These are phyloP conservation scores for Rosellinia necatrix DNA, from an alignment of 2,329 filamentous ascomycete genomes.

Conservation along the genomic window DNA sequence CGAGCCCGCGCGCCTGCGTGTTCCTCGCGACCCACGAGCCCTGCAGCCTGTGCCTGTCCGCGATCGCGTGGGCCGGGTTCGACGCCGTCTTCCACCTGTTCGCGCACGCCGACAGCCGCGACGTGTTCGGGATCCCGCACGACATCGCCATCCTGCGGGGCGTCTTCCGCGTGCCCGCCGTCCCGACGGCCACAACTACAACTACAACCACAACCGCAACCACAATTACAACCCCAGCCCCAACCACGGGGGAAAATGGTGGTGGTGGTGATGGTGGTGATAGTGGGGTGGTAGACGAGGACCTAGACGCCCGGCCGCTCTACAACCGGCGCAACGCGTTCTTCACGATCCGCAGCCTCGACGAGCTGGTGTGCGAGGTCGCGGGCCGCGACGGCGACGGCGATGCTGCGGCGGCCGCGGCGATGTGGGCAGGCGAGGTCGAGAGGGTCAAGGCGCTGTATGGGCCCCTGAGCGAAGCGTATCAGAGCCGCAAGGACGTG, in stretches of 20 bases:
- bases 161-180: conserved; percentile 55
- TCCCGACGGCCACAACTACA: background rate
- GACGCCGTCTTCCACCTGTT: conserved; percentile 62
- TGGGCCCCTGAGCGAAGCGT: conserved; percentile 50
- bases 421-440: conserved; percentile 47
- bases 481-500: conserved; percentile 54
- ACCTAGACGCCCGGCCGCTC: conserved; percentile 46
- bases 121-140: conserved; percentile 60
- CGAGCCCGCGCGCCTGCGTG: conserved; percentile 53
- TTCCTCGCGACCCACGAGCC: conserved; percentile 65
- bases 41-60: conserved; percentile 61
- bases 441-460: conserved; percentile 55
- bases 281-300: conserved; percentile 43
- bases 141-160: conserved; percentile 62
- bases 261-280: no score
- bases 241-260: no score
- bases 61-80: conserved; percentile 63
- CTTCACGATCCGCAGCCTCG: conserved; percentile 51
- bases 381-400: conserved; percentile 41
- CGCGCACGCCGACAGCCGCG: conserved; percentile 62
- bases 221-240: no score
- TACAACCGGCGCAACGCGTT: conserved; percentile 63
- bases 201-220: no score
- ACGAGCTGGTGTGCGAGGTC: conserved; percentile 47
- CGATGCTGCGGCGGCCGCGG: conserved; percentile 40